Evolutionary conservation across 2,329 filamentous ascomycete species (phyloP), one percentile per base, ranked within the genome.

Genomic region (Verticillium longisporum): DNA sequence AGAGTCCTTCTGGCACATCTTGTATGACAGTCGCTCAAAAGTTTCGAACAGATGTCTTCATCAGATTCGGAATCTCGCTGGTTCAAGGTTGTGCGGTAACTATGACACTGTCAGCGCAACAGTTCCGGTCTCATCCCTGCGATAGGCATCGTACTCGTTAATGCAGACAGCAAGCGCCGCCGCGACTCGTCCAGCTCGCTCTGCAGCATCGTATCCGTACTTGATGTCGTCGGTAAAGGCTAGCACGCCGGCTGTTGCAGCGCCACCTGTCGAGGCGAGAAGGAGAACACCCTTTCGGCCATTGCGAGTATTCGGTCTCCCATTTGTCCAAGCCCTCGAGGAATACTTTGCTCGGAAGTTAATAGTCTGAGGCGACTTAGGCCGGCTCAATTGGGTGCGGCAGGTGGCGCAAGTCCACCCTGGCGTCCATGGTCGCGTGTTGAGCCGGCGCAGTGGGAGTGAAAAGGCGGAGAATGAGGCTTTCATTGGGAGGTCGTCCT

Each of bases 1-100:
- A 98, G 79, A 1, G 95, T 97, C 64, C 95, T 86, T 69, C 92
- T 84, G 34, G 95, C 95, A 77, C 95, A 99, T 74, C 95, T 85
- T 73, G 96, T 89, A 75, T 99, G 95, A 71, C 95, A 98, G 65
- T 88, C 87, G 67, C 86, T 89, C 58, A 99, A 79, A 41, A 89
- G 74, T n/a, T 75, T 79, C n/a, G 84, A 79, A 70, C 86, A 85
- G 72, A 91, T 85, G 59, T 85, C 82, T 45, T 83, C 79, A 63
- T 91, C 83, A 21, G 87, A 79, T 50, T 77, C 76, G 61, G 83
- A 81, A 65, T 90, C 86, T 63, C 85, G 81, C 61, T 82, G 78
- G 66, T 91, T 96, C 66, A 99, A 78, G 1, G 92, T 93, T 57
- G 86, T 86, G 67, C 92, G 92, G 76, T 99, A 99, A 76, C 93